These are phyloP conservation scores for Vigna angularis DNA, from an alignment of 306 rosid genomes.

Conservation along the genomic window DNA sequence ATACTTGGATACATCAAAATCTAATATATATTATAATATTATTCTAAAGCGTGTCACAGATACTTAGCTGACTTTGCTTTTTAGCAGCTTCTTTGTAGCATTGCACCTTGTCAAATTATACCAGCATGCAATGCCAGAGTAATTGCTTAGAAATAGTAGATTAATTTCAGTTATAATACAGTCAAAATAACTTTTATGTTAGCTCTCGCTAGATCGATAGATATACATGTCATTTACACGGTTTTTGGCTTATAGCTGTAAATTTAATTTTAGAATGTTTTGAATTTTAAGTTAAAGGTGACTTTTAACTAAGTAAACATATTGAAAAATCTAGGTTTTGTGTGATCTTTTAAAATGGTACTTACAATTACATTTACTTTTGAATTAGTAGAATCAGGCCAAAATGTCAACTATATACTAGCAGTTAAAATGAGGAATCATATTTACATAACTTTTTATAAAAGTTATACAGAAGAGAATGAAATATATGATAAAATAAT, in stretches of 20 bases:
- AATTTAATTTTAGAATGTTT: background rate
- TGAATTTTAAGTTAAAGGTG: background rate
- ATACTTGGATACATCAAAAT: slow-evolving; percentile 18
- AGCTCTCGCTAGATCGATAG: background rate
- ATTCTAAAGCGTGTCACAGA: background rate
- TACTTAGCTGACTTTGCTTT: background rate
- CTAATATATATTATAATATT: slow-evolving; percentile 20
- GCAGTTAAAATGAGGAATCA: background rate
- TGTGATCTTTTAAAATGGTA: background rate
- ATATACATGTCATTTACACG: background rate
- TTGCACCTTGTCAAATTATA: slow-evolving; percentile 34
- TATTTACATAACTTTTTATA: background rate
- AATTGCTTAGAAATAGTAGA: background rate
- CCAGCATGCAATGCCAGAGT: background rate
- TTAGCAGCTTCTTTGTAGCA: background rate
- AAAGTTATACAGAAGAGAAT: background rate
- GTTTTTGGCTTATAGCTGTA: background rate
- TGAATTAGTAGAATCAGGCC: background rate
- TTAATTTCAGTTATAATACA: background rate
- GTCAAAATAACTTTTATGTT: background rate
- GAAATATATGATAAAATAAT: background rate
- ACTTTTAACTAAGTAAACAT: background rate
- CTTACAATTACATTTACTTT: background rate
- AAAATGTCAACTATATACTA: background rate
- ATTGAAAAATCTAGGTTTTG: background rate